phyloP scores from a whole-genome alignment of 495 filamentous ascomycete species.

The Penicillium pulvis region DNA sequence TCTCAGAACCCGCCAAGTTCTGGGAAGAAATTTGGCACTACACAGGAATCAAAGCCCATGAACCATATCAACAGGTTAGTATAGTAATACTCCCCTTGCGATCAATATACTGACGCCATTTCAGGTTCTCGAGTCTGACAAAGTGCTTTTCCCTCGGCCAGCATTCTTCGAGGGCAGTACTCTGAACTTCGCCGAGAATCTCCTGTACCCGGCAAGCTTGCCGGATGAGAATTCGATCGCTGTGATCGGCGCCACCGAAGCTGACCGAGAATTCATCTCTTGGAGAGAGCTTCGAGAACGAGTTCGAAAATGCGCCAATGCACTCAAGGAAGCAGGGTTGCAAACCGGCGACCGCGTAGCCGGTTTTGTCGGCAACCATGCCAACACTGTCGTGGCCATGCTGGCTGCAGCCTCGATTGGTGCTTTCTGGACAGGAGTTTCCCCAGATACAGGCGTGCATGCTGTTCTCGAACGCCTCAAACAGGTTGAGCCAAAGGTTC shows the following conservation, averaged over 20 bases:
- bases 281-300: conserved; percentile 80
- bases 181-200: conserved; percentile 91
- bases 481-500: conserved; percentile 77
- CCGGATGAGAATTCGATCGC: conserved; percentile 61
- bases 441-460: conserved; percentile 78
- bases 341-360: conserved; percentile 73
- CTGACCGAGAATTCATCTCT: conserved; percentile 64
- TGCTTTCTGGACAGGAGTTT: conserved; percentile 89
- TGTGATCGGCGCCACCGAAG: conserved; percentile 75
- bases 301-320: conserved; percentile 71
- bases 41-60: conserved; percentile 70
- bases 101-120: conserved; percentile 9
- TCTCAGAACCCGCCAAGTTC: conserved; percentile 70
- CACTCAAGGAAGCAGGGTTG: conserved; percentile 64
- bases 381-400: conserved; percentile 82
- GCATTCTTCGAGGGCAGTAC: conserved; percentile 76
- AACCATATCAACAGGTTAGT: conserved; percentile 60
- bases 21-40: conserved; percentile 89
- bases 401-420: conserved; percentile 77
- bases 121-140: conserved; percentile 67
- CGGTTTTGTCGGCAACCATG: conserved; percentile 86
- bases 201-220: conserved; percentile 70
- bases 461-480: conserved; percentile 78
- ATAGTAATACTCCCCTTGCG: conserved; percentile 3
- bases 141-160: conserved; percentile 81